Evolutionary conservation across 2,329 filamentous ascomycete genomes (phyloP).

Genomic region (Ophiostoma novo-ulmi): DNA sequence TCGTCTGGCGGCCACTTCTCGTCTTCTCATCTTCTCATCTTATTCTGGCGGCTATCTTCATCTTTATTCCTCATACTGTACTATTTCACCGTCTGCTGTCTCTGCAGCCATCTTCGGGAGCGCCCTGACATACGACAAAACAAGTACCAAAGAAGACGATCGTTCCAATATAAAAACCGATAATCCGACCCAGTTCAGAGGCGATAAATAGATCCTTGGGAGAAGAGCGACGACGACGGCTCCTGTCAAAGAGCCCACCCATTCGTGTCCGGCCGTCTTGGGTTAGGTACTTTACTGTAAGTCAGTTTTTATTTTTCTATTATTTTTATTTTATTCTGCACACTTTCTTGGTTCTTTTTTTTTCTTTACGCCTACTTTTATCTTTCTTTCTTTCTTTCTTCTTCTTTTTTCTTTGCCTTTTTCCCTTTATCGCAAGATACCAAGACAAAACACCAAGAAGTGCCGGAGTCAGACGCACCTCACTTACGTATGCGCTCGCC

Average conservation of each 20-base stretch:
- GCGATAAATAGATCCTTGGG: background rate
- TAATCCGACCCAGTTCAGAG: background rate
- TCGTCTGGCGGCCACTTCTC: background rate
- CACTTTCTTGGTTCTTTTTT: background rate
- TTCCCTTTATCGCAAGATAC: background rate
- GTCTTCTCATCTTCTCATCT: background rate
- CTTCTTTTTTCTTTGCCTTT: background rate
- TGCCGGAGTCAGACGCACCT: background rate
- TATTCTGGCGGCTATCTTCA: slow-evolving; percentile 2
- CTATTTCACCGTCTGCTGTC: background rate
- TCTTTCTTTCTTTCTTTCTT: background rate
- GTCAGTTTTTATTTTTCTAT: background rate
- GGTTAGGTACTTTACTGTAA: slow-evolving; percentile 10
- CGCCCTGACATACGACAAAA: background rate
- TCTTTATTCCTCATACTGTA: background rate
- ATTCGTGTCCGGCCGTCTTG: background rate
- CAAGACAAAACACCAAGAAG: slow-evolving; percentile 14
- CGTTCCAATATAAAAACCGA: background rate
- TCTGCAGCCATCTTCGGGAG: background rate
- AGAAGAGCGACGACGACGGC: background rate
- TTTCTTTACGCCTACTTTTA: background rate
- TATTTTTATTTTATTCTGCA: background rate
- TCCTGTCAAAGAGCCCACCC: background rate
- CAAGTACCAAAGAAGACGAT: background rate
- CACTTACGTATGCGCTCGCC: slow-evolving; percentile 7